These are phyloP conservation scores for Salix viminalis DNA, from an alignment of 345 rosid genomes.

Conservation along the genomic window DNA sequence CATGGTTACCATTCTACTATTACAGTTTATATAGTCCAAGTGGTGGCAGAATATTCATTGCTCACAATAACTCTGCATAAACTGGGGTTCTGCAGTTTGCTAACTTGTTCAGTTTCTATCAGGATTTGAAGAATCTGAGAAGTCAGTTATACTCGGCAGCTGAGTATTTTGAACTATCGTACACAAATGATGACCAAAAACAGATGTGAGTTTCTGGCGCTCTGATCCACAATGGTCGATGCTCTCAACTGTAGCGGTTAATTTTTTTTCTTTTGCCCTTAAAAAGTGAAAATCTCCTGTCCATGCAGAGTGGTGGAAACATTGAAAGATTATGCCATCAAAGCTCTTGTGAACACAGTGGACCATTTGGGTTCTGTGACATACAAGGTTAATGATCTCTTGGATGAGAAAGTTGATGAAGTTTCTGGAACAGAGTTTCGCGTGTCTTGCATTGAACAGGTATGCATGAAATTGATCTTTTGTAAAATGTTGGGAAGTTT, in stretches of 20 bases:
- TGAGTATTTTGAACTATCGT: slow-evolving; percentile 84
- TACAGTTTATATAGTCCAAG: not conserved
- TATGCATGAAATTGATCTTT: slow-evolving; percentile 8
- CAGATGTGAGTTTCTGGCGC: slow-evolving; percentile 50
- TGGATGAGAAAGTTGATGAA: slow-evolving; percentile 84
- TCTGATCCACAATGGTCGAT: not conserved
- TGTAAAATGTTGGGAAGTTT: not conserved
- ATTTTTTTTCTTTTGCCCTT: not conserved
- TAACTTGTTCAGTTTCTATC: not conserved
- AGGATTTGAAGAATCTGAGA: slow-evolving; percentile 87
- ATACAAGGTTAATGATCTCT: slow-evolving; percentile 73
- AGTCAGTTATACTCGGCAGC: slow-evolving; percentile 90
- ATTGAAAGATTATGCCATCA: slow-evolving; percentile 80
- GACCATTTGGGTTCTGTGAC: slow-evolving; percentile 95
- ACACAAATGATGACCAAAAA: slow-evolving; percentile 73
- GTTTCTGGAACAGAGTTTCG: slow-evolving; percentile 70
- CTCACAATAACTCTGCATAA: not conserved
- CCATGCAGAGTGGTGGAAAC: slow-evolving; percentile 80
- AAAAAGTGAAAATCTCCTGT: slow-evolving; percentile 8
- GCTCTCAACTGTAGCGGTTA: not conserved
- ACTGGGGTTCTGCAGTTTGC: not conserved
- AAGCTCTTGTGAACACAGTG: slow-evolving; percentile 90
- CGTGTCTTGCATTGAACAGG: slow-evolving; percentile 87
- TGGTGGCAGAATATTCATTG: not conserved
- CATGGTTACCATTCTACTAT: not conserved